Conservation (phyloP, 2,329 filamentous ascomycete genomes). For the Aspergillus phoenicis region DNA sequence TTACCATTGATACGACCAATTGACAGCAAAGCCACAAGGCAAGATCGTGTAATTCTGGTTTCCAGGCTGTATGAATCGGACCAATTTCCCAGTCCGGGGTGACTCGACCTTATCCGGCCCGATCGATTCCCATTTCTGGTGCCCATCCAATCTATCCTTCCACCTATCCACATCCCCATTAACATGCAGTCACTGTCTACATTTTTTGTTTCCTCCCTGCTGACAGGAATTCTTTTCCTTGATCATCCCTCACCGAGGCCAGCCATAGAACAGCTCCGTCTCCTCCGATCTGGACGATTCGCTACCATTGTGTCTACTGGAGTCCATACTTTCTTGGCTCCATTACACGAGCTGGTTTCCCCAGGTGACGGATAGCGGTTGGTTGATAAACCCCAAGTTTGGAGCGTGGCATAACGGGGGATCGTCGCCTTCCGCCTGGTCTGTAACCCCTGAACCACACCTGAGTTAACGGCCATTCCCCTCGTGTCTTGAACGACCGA, state of each 20-base stretch:
- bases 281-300: neutral
- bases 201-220: neutral
- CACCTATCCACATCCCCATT: too few species aligned
- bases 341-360: neutral
- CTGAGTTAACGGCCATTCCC: conserved; percentile 2
- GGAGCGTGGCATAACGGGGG: conserved; percentile 13
- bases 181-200: neutral
- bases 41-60: conserved; percentile 14
- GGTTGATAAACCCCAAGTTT: conserved; percentile 19
- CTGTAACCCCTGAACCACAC: conserved; percentile 26
- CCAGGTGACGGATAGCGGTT: conserved; percentile 12
- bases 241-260: neutral
- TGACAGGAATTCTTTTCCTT: neutral
- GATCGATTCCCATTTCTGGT: neutral
- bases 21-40: neutral
- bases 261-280: neutral
- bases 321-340: neutral
- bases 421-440: conserved; percentile 17
- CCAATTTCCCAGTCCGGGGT: conserved; percentile 21
- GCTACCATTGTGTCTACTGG: neutral
- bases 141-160: neutral
- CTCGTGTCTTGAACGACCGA: conserved; percentile 20
- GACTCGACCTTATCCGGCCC: neutral
- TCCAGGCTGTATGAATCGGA: conserved; percentile 16
- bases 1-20: conserved; percentile 30